Conservation (phyloP, 192 early-diverging fungal species). For the Coemansia sp. region DNA sequence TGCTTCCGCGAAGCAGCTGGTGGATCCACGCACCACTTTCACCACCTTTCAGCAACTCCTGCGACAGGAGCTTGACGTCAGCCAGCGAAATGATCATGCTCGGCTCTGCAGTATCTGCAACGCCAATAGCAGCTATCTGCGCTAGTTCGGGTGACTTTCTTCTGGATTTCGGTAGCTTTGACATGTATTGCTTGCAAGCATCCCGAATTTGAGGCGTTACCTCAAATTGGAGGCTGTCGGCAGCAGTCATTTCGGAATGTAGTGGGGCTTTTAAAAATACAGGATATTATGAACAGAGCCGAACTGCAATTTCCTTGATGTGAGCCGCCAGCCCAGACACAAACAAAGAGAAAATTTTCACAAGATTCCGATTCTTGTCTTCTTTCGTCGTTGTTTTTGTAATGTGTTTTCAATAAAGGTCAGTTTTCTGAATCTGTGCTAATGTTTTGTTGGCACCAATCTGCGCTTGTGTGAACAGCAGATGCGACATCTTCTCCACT, state of each 20-base stretch:
- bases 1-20: constrained; percentile 36
- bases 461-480: constrained; percentile 11
- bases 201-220: constrained; percentile 22
- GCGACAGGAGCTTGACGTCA: constrained; percentile 22
- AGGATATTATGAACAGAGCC: neutral
- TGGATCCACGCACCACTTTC: constrained; percentile 21
- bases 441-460: neutral
- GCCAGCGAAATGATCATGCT: constrained; percentile 13
- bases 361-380: neutral
- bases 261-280: neutral
- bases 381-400: neutral
- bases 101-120: neutral
- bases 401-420: neutral
- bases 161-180: neutral
- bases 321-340: neutral
- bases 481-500: constrained; percentile 17
- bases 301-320: neutral
- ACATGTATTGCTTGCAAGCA: constrained; percentile 17
- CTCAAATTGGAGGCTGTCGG: constrained; percentile 4
- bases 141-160: neutral
- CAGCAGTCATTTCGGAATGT: constrained; percentile 4
- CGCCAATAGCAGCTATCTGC: neutral
- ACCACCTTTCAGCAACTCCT: constrained; percentile 1
- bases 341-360: constrained; percentile 6
- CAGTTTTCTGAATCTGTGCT: neutral